Evolutionary conservation across 73 alveolate species (phyloP), one percentile per base, ranked within the genome.

Genomic region (Urostyla sp.): DNA sequence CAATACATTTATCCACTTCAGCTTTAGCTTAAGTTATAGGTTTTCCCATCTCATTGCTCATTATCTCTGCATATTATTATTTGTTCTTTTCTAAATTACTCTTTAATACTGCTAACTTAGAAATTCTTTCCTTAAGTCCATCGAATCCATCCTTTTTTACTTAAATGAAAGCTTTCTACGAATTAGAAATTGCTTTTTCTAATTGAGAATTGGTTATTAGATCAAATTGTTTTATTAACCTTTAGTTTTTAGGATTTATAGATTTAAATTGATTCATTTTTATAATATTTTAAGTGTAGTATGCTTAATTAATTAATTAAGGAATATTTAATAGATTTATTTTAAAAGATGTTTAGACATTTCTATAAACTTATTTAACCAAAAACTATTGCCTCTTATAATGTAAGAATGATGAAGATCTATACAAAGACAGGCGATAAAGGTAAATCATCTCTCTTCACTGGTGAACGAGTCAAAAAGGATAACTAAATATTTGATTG

Each of bases 41-140:
- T 66, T 93, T 93, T 8, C 98, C 98, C 84, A 91, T 91, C 31
- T 93, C 98, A 6, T 67, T 52, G 16, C 96, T 69, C 40, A 93
- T 88, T 20, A 74, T 49, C 28, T 75, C 80, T n/a, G 98, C 93
- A 35, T 80, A 51, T 32, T 75, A 67, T 18, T 73, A 75, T 30
- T 46, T 66, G 24, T 90, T 73, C 15, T 67, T 51, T 10, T 32
- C 57, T 23, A 92, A 54, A 32, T 61, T 38, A 8, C 73, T 44
- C 51, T 54, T 49, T 4, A 90, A 40, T 45, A 44, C 69, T n/a
- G 7, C 36, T 13, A 85, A 21, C 44, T 60, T 79, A 11, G 36
- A 75, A 13, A 61, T 49, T 72, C 96, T 87, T 21, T 80, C 61
- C 27, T 86, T 49, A 23, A 90, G 34, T 15, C 80, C 80, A 8